A percentile compares a stretch with the other conserved stretches of the same genome.
Conservation (phyloP, 805 yeast genomes). For the Candida hispaniensis region DNA sequence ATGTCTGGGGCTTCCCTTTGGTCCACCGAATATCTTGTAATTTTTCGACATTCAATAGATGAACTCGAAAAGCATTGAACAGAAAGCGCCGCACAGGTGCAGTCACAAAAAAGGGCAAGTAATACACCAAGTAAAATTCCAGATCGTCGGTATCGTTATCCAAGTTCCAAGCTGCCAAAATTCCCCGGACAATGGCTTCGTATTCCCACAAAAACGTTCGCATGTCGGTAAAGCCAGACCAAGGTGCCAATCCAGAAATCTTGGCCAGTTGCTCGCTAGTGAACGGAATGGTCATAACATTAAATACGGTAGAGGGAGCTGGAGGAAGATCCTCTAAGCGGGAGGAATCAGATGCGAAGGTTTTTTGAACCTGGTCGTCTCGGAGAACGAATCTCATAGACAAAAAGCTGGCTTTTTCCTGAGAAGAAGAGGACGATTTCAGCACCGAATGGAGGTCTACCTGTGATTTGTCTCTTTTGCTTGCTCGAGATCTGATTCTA, state of each 20-base stretch:
- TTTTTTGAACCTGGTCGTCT: constrained; percentile 12
- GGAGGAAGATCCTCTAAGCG: constrained; percentile 4
- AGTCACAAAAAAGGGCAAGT: constrained; percentile 11
- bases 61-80: constrained; percentile 4
- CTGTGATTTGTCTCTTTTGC: neutral
- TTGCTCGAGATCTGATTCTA: neutral
- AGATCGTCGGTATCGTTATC: constrained; percentile 11
- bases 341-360: constrained; percentile 6
- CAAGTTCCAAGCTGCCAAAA: constrained; percentile 12
- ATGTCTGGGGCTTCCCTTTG: no score
- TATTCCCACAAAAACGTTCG: constrained; percentile 13
- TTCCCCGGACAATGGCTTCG: constrained; percentile 13
- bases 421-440: neutral
- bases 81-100: constrained; percentile 5
- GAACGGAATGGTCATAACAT: constrained; percentile 5
- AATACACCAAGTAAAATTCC: constrained; percentile 10
- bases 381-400: constrained; percentile 1
- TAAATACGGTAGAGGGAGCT: constrained; percentile 1
- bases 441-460: neutral
- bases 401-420: neutral
- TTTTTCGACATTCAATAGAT: constrained; percentile 1
- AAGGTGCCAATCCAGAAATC: constrained; percentile 5
- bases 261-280: constrained; percentile 8
- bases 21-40: neutral
- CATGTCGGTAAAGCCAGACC: constrained; percentile 15